phyloP scores from a whole-genome alignment of 78 protist species.

The Chrysochromulina tobinii region DNA sequence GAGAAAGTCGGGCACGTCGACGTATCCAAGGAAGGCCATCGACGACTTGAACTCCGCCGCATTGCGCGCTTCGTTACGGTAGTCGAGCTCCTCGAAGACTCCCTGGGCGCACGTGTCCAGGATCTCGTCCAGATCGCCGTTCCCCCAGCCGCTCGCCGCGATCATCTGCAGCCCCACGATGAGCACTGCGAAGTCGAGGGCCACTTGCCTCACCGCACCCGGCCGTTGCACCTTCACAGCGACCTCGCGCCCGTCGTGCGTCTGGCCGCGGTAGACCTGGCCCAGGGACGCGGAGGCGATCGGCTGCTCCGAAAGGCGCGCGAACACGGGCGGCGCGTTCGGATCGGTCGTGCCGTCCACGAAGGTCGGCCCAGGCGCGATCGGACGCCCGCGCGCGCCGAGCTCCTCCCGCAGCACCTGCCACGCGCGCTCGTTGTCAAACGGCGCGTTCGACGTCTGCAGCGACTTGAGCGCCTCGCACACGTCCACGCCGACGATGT shows the following conservation, averaged over 20 bases:
- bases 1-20: not conserved
- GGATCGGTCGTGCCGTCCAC: not conserved
- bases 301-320: not conserved
- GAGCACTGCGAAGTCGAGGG: not conserved
- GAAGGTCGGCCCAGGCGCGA: not conserved
- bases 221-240: constrained; percentile 24
- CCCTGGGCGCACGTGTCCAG: not conserved
- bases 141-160: not conserved
- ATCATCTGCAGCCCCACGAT: no score
- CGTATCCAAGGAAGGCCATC: constrained; percentile 5
- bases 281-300: not conserved
- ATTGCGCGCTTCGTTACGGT: not conserved
- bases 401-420: not conserved
- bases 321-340: not conserved
- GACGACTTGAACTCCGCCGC: not conserved
- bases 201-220: not conserved
- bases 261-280: not conserved
- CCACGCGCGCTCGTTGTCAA: not conserved
- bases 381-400: not conserved
- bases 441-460: constrained; percentile 5
- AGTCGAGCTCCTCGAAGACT: constrained; percentile 9
- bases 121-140: constrained; percentile 17
- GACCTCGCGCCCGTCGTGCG: not conserved
- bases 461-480: constrained; percentile 24
- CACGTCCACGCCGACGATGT: not conserved